A percentile compares a stretch with the other conserved stretches of the same genome.
Evolutionary conservation across 1,284 basidiomycete species (phyloP).

Genomic region (Abortiporus biennis): DNA sequence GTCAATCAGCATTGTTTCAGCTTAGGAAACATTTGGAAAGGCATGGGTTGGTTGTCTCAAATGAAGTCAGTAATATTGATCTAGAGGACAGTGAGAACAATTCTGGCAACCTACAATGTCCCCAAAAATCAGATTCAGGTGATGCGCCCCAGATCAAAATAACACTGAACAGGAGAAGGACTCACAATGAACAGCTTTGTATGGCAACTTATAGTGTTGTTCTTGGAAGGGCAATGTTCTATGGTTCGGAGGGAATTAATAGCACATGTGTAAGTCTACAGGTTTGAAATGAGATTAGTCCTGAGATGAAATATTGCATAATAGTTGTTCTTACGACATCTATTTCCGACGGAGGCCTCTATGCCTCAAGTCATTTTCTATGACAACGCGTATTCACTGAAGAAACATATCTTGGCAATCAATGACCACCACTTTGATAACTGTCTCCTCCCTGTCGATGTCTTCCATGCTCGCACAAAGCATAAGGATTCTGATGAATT

Average conservation of each 20-base stretch:
- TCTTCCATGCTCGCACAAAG: neutral
- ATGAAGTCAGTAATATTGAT: no score
- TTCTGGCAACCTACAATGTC: no score
- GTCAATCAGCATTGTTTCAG: neutral
- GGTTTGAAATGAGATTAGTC: no score
- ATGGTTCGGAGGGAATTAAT: neutral
- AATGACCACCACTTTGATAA: neutral
- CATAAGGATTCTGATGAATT: neutral
- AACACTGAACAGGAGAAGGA: no score
- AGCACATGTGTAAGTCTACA: neutral
- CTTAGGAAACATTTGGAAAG: neutral
- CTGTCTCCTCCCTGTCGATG: neutral
- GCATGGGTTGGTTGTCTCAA: no score
- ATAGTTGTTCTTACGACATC: no score
- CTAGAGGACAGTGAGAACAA: no score
- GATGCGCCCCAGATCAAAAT: no score
- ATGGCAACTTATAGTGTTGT: slow-evolving; percentile 4
- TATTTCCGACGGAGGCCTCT: slow-evolving; percentile 1
- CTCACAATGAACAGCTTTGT: slow-evolving; percentile 7
- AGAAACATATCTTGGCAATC: neutral
- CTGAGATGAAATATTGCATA: no score
- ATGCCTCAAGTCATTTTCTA: neutral
- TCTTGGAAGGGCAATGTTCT: slow-evolving; percentile 4
- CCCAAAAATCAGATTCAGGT: no score
- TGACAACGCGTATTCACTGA: neutral